Evolutionary conservation across 2,329 filamentous ascomycete genomes (phyloP).

Genomic region (Calonectria multiphialidica): DNA sequence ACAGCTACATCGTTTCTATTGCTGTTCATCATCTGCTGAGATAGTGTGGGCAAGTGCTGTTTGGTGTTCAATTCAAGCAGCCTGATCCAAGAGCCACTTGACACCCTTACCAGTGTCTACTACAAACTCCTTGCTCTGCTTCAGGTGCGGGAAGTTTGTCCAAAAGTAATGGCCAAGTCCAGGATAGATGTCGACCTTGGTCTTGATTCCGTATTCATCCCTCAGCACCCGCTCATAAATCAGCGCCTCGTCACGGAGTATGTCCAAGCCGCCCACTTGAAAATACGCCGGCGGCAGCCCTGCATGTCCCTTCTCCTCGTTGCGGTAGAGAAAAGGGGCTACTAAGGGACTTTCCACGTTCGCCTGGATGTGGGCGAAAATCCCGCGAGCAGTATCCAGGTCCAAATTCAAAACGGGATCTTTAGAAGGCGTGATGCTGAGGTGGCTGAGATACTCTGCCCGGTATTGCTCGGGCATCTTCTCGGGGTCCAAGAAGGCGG

Average conservation of each 20-base stretch:
- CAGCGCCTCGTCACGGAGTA: slow-evolving; percentile 24
- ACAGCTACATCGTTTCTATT: too few relatives aligned
- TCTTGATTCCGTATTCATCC: slow-evolving; percentile 3
- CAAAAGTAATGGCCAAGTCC: slow-evolving; percentile 4
- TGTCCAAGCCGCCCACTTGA: slow-evolving; percentile 21
- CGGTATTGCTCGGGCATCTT: neutral
- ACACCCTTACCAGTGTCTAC: neutral
- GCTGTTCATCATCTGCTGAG: neutral
- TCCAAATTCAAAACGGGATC: neutral
- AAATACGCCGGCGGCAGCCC: slow-evolving; percentile 19
- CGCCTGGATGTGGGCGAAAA: neutral
- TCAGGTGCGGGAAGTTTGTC: neutral
- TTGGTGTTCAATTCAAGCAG: neutral
- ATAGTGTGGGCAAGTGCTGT: neutral
- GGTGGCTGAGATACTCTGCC: neutral
- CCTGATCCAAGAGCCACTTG: slow-evolving; percentile 2
- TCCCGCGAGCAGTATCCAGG: neutral
- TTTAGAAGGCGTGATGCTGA: neutral
- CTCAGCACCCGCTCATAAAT: slow-evolving; percentile 25
- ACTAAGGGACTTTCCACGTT: neutral
- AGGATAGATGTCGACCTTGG: slow-evolving; percentile 15
- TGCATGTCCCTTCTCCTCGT: neutral
- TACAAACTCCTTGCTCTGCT: neutral
- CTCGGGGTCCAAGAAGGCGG: neutral
- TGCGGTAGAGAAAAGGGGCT: neutral